phyloP scores from a whole-genome alignment of 805 yeast genomes.

The Candida railenensis region DNA sequence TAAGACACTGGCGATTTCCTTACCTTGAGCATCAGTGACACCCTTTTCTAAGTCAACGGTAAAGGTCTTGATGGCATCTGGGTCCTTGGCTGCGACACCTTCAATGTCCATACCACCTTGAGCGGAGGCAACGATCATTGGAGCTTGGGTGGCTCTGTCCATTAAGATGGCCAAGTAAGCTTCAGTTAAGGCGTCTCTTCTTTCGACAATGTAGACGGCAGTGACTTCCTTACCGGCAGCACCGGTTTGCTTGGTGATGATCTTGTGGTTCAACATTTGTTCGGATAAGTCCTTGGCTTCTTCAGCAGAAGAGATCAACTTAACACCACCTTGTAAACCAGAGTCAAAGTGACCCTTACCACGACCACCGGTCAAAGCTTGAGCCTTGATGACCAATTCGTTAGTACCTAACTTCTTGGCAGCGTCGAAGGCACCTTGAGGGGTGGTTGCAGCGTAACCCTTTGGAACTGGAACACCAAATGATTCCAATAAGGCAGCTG shows the following conservation, averaged over 20 bases:
- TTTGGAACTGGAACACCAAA: constrained; percentile 90
- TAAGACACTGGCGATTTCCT: constrained; percentile 71
- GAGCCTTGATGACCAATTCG: constrained; percentile 95
- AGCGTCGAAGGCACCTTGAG: constrained; percentile 80
- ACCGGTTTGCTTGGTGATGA: constrained; percentile 98
- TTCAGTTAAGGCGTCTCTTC: constrained; percentile 91
- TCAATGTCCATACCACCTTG: constrained; percentile 99
- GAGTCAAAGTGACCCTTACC: constrained; percentile 98
- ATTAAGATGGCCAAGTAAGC: constrained; percentile 91
- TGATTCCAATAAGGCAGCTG: constrained; percentile 77
- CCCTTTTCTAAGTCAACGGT: constrained; percentile 75
- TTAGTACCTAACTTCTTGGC: constrained; percentile 75
- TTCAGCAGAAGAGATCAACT: constrained; percentile 78
- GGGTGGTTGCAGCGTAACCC: constrained; percentile 88
- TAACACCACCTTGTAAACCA: constrained; percentile 96
- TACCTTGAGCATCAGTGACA: constrained; percentile 74
- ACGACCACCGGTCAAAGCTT: constrained; percentile 98
- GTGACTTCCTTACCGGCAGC: constrained; percentile 95
- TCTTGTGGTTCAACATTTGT: constrained; percentile 88
- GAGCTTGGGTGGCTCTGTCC: constrained; percentile 90
- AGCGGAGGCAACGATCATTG: constrained; percentile 91
- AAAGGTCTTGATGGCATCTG: constrained; percentile 88
- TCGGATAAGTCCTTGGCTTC: constrained; percentile 84
- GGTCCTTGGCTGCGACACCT: constrained; percentile 92
- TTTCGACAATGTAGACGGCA: constrained; percentile 93